Percentiles rank a stretch among this genome's conserved stretches.
Conservation (phyloP, 257 asterid genomes). For the Petunia secreta region DNA sequence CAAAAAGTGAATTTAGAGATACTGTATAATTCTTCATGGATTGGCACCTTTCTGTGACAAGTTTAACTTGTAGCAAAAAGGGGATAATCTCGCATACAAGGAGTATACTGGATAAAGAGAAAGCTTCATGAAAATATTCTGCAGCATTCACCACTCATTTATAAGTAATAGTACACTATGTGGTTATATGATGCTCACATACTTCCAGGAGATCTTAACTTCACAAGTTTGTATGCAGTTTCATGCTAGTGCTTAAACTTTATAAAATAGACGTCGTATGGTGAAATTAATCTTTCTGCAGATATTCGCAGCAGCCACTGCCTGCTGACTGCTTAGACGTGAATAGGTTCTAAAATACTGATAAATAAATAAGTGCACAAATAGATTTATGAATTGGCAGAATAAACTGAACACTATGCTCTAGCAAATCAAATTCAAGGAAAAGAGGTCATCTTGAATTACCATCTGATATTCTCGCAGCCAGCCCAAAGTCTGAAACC, state of each 20-base stretch:
- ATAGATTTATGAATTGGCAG: neutral
- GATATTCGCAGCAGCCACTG: neutral
- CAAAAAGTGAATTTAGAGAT: neutral
- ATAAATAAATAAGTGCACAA: neutral
- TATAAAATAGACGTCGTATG: neutral
- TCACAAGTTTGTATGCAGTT: neutral
- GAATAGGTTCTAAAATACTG: neutral
- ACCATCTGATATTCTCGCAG: slow-evolving; percentile 81
- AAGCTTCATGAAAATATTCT: neutral
- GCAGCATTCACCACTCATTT: neutral
- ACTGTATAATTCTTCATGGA: neutral
- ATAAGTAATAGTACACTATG: neutral
- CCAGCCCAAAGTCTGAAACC: slow-evolving; percentile 89
- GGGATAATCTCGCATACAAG: neutral
- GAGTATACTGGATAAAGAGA: neutral
- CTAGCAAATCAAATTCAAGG: neutral
- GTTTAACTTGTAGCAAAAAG: neutral
- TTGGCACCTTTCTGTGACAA: neutral
- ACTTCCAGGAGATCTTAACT: neutral
- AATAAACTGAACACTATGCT: neutral
- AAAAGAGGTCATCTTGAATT: slow-evolving; percentile 27
- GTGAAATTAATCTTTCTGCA: neutral
- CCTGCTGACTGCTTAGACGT: neutral
- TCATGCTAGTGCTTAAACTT: neutral
- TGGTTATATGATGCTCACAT: neutral